These are phyloP conservation scores for Tetrahymena elliotti DNA, from an alignment of 73 alveolate species.

Conservation along the genomic window DNA sequence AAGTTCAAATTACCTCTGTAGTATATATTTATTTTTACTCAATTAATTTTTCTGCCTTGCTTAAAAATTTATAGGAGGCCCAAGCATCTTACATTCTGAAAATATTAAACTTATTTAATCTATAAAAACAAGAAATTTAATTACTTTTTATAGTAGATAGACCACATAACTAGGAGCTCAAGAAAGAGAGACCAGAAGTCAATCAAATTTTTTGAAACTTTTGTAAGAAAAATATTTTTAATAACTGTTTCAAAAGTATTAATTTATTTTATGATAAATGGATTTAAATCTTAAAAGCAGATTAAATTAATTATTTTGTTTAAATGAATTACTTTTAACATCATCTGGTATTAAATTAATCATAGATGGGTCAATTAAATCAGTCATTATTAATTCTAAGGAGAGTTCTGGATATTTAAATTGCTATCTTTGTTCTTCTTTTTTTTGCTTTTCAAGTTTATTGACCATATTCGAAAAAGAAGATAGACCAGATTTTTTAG, in stretches of 20 bases:
- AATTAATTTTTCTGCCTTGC: neutral
- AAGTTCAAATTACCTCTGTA: neutral
- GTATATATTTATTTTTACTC: neutral
- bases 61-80: neutral
- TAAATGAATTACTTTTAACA: neutral
- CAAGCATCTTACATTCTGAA: neutral
- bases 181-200: neutral
- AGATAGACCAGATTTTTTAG: neutral
- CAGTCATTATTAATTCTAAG: neutral
- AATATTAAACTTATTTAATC: neutral
- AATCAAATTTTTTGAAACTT: neutral
- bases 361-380: neutral
- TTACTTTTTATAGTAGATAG: neutral
- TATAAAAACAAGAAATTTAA: neutral
- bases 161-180: neutral
- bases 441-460: neutral
- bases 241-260: neutral
- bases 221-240: neutral
- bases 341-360: neutral
- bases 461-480: neutral
- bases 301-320: too few species aligned
- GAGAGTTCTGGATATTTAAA: neutral
- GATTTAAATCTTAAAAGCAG: too few species aligned
- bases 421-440: neutral
- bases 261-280: too few species aligned